Evolutionary conservation across 441 rosid species (phyloP).

Genomic region (Erodium texanum): DNA sequence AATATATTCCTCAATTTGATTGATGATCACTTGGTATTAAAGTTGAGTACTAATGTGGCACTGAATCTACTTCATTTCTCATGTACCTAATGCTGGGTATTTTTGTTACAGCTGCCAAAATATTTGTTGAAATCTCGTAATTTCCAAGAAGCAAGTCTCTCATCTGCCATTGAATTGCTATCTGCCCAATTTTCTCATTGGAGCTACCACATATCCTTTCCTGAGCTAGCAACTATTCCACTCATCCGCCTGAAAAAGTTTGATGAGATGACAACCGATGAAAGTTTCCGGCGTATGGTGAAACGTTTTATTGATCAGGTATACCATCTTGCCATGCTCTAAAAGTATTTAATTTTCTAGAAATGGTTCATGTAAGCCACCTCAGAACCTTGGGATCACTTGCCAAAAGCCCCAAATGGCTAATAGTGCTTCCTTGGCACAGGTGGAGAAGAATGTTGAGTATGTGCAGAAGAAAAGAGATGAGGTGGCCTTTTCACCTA

Average conservation of each 20-base stretch:
- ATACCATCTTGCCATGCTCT: constrained; percentile 3
- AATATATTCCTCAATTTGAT: not conserved
- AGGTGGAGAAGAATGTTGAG: constrained; percentile 76
- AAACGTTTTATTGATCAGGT: constrained; percentile 83
- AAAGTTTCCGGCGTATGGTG: constrained; percentile 45
- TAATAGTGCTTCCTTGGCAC: not conserved
- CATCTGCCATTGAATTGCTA: constrained; percentile 55
- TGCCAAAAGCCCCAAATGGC: not conserved
- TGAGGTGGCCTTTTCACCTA: constrained; percentile 77
- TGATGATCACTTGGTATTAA: too few species aligned
- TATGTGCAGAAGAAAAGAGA: constrained; percentile 77
- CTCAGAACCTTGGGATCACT: not conserved
- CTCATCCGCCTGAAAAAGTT: constrained; percentile 55
- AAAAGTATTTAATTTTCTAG: not conserved
- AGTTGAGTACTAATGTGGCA: too few species aligned
- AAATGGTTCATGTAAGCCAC: too few species aligned
- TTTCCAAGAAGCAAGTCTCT: constrained; percentile 64
- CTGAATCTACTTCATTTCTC: not conserved
- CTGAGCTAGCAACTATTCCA: constrained; percentile 77
- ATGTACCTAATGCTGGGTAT: constrained; percentile 11
- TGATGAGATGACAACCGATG: constrained; percentile 45
- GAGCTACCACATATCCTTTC: constrained; percentile 86
- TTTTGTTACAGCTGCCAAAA: constrained; percentile 62
- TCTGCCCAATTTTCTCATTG: constrained; percentile 70
- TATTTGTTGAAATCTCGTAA: constrained; percentile 75